Evolutionary conservation across 2,329 filamentous ascomycete species (phyloP).

Genomic region (Lasiodiplodia hormozganensis): DNA sequence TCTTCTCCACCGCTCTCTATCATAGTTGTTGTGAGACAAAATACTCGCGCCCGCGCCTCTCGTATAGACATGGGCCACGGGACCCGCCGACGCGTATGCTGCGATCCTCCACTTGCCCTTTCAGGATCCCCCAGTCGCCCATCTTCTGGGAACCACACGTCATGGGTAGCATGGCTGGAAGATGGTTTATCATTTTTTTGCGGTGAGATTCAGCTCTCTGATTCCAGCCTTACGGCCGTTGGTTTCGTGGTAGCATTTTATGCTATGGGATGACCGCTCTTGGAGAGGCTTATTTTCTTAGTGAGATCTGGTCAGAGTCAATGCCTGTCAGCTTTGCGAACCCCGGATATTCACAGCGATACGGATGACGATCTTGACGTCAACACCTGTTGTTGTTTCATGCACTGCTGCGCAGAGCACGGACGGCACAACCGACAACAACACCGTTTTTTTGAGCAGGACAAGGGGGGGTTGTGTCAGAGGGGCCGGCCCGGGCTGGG

Average conservation of each 20-base stretch:
- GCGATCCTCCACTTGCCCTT: neutral
- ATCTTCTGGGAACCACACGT: neutral
- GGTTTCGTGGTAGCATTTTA: no score
- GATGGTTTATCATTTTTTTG: no score
- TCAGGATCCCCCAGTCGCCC: neutral
- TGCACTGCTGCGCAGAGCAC: neutral
- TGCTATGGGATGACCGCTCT: no score
- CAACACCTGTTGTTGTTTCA: neutral
- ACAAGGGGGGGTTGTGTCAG: neutral
- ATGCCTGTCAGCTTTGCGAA: neutral
- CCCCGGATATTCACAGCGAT: neutral
- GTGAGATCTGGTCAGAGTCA: no score
- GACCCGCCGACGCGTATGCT: neutral
- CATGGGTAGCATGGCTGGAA: neutral
- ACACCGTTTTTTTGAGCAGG: neutral
- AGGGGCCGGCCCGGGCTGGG: neutral
- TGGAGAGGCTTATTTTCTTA: no score
- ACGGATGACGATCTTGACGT: neutral
- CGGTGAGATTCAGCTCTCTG: no score
- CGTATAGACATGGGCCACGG: neutral
- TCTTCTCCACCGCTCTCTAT: no score
- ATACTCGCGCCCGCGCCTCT: neutral
- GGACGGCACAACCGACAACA: neutral
- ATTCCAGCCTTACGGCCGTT: no score
- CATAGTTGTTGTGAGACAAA: no score